These are phyloP conservation scores for Debaryomyces udenii DNA, from an alignment of 1,139 yeast genomes.

Conservation along the genomic window DNA sequence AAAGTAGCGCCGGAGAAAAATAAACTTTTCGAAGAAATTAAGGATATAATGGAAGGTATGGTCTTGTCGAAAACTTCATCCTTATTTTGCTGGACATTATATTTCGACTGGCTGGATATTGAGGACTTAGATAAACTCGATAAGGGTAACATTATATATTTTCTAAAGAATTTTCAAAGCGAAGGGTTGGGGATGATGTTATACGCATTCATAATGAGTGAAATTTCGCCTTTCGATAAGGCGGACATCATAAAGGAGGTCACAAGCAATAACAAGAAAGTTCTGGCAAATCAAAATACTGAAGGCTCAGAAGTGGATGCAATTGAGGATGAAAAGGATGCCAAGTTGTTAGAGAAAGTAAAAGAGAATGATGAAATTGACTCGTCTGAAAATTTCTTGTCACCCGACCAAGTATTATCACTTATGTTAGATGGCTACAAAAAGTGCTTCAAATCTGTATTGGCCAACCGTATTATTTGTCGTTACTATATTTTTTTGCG, in stretches of 20 bases:
- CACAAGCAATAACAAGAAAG: constrained; percentile 10
- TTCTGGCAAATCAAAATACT: constrained; percentile 22
- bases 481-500: constrained; percentile 60
- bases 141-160: constrained; percentile 47
- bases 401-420: constrained; percentile 58
- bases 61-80: constrained; percentile 65
- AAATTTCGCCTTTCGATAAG: constrained; percentile 60
- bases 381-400: constrained; percentile 19
- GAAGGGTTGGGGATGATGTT: constrained; percentile 68
- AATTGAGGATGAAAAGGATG: constrained; percentile 23
- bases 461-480: constrained; percentile 68
- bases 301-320: constrained; percentile 21
- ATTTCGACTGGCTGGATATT: constrained; percentile 77
- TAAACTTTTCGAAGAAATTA: constrained; percentile 43
- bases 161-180: constrained; percentile 57
- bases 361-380: constrained; percentile 21
- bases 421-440: constrained; percentile 58
- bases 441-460: constrained; percentile 49
- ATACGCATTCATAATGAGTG: constrained; percentile 64
- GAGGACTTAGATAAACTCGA: constrained; percentile 52
- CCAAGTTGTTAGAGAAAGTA: constrained; percentile 15
- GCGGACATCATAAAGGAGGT: constrained; percentile 22
- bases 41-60: constrained; percentile 70
- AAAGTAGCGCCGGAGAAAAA: constrained; percentile 44
- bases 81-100: constrained; percentile 70